Conservation (phyloP, 192 early-diverging fungal species). For the Coemansia sp. region DNA sequence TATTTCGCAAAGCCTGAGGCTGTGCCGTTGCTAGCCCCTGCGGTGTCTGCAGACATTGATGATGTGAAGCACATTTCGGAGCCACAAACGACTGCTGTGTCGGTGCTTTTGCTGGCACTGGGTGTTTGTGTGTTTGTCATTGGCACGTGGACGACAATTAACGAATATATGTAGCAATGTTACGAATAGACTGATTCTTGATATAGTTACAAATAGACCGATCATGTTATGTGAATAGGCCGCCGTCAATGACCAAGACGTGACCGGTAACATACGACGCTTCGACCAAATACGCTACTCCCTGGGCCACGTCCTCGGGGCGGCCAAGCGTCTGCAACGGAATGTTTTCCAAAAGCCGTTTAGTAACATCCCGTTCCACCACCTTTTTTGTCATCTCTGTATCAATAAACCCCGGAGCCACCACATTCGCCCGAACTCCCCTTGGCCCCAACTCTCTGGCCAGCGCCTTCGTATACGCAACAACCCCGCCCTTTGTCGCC, state of each 20-base stretch:
- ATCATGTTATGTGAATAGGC: constrained; percentile 25
- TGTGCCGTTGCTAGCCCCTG: constrained; percentile 5
- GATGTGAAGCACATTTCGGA: constrained; percentile 22
- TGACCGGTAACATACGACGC: constrained; percentile 43
- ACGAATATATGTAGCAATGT: constrained; percentile 15
- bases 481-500: constrained; percentile 82
- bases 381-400: constrained; percentile 54
- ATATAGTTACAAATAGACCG: not conserved
- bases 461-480: constrained; percentile 82
- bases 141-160: constrained; percentile 38
- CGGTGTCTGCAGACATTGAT: not conserved
- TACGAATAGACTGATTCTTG: not conserved
- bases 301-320: constrained; percentile 41
- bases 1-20: constrained; percentile 14
- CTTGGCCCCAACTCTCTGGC: constrained; percentile 76
- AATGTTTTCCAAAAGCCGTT: constrained; percentile 21
- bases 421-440: constrained; percentile 73
- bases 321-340: constrained; percentile 23
- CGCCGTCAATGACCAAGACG: constrained; percentile 49
- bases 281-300: constrained; percentile 33
- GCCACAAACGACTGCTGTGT: constrained; percentile 21
- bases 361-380: constrained; percentile 9
- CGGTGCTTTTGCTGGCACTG: constrained; percentile 23
- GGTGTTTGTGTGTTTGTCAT: constrained; percentile 40
- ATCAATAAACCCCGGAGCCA: constrained; percentile 86